Conservation (phyloP, 139 green algal species). For the Auxenochlorella pyrenoidosa region DNA sequence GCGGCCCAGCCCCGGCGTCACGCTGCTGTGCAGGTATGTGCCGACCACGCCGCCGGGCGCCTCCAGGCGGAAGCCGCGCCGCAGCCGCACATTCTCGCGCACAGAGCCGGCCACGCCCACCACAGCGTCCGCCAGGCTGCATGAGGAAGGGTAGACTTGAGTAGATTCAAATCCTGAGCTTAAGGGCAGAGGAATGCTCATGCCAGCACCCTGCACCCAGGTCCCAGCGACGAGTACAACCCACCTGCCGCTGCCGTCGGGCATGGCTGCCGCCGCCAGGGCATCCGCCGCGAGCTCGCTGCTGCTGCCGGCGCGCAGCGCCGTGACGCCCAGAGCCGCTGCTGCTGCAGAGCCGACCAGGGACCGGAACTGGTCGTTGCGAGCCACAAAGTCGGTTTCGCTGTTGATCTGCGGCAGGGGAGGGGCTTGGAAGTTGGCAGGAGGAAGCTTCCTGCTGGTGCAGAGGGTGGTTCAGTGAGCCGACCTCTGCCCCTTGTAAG, state of each 20-base stretch:
- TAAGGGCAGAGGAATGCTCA: too few species aligned
- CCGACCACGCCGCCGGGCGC: conserved; percentile 44
- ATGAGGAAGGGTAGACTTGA: background rate
- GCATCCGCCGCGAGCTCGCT: background rate
- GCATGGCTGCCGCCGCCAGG: background rate
- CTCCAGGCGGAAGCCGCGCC: conserved; percentile 62
- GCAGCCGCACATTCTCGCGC: conserved; percentile 86
- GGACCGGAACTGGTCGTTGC: conserved; percentile 81
- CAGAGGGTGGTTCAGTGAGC: too few species aligned
- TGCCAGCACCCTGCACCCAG: background rate
- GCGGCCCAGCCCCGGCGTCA: conserved; percentile 61
- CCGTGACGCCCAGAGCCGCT: conserved; percentile 56
- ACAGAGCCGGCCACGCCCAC: conserved; percentile 70
- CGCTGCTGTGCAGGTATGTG: conserved; percentile 72
- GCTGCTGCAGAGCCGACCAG: conserved; percentile 73
- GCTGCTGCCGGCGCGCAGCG: background rate
- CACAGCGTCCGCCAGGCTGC: conserved; percentile 65
- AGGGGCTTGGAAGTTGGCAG: background rate
- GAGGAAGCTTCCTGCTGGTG: background rate
- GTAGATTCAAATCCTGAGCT: too few species aligned
- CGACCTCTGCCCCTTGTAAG: too few species aligned
- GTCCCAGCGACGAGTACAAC: background rate
- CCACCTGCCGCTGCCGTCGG: conserved; percentile 12
- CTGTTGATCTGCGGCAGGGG: conserved; percentile 84
- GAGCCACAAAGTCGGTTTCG: conserved; percentile 96